Percentiles rank a stretch among this genome's conserved stretches.
phyloP scores from a whole-genome alignment of 306 rosid species.

The Casuarina cunninghamiana region DNA sequence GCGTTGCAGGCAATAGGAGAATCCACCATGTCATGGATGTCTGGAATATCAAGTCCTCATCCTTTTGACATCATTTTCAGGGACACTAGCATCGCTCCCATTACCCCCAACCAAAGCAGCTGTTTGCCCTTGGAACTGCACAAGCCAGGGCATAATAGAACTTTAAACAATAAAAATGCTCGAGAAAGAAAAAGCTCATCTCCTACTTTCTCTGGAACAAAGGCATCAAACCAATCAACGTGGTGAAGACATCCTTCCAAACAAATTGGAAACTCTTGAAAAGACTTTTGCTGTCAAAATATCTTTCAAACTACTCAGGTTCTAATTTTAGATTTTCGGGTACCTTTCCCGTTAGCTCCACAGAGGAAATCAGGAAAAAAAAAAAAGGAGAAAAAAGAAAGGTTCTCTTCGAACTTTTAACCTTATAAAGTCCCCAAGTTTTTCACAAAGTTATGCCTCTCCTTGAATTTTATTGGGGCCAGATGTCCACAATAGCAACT shows the following conservation, averaged over 20 bases:
- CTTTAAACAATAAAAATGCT: neutral
- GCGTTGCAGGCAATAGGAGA: slow-evolving; percentile 18
- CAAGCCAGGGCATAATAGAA: slow-evolving; percentile 22
- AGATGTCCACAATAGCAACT: neutral
- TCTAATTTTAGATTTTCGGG: neutral
- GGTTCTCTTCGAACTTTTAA: neutral
- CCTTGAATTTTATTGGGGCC: neutral
- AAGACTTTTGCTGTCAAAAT: neutral
- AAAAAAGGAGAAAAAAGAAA: no score
- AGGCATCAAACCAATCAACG: no score
- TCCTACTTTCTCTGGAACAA: no score
- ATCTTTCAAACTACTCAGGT: neutral
- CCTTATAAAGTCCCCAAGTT: neutral
- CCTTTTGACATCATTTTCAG: slow-evolving; percentile 65
- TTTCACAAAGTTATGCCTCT: neutral
- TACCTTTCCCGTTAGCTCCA: neutral
- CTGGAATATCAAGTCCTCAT: slow-evolving; percentile 36
- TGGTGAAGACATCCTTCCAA: neutral
- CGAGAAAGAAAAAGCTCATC: no score
- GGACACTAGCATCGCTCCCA: slow-evolving; percentile 73
- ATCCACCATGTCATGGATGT: neutral
- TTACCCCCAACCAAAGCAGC: slow-evolving; percentile 45
- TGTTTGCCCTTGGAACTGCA: slow-evolving; percentile 65
- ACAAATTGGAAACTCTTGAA: neutral
- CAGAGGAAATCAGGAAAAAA: neutral